Base-by-base conservation (phyloP, 106 monocot species). In the Narthecium ossifragum region DNA sequence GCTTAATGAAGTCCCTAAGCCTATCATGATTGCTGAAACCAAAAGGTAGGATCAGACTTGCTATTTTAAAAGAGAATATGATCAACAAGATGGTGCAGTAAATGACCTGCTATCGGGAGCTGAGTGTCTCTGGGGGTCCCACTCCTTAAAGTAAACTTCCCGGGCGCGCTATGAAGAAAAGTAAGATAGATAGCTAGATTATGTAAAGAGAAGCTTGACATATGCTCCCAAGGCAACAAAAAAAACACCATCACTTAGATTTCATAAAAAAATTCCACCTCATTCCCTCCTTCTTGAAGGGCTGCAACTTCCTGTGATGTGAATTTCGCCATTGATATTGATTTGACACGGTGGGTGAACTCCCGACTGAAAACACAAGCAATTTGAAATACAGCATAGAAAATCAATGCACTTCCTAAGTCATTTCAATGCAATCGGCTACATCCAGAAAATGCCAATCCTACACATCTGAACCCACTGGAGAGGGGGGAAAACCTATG, bases 271-370 rank as follows among this genome's bases (percentile, higher is more conserved):
- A 43, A 4, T 43, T 11, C 11, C 43, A 43, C 93, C 93, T 88
- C 88, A 73, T 93, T 93, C 23, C 93, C 93, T 3, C 88, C 93
- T 78, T 77, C 82, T 78, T 93, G 88, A 60, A 93, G 77, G 36
- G 93, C 88, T 63, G 25, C 59, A 67, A 89, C 88, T 72, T 93
- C 93, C 70, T 85, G 88, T 33, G 89, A 55, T 24, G 88, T 85
- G 67, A 93, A 93, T 66, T 83, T 93, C 5, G 93, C 82, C 93
- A 93, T 88, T 25, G 93, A 93, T 59, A 93, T 82, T 49, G 93
- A 93, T 64, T 93, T 93, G 33, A 93, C 93, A 53, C 93, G 88
- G 63, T 93, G 93, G 43, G 82, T 89, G 67, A 93, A 93, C 55
- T 88, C 93, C 21, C 93, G 93, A 59, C 93, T 93, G 43, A 10